Evolutionary conservation across 192 early-diverging fungal species (phyloP).

Genomic region (Neocallimastix lanati): DNA sequence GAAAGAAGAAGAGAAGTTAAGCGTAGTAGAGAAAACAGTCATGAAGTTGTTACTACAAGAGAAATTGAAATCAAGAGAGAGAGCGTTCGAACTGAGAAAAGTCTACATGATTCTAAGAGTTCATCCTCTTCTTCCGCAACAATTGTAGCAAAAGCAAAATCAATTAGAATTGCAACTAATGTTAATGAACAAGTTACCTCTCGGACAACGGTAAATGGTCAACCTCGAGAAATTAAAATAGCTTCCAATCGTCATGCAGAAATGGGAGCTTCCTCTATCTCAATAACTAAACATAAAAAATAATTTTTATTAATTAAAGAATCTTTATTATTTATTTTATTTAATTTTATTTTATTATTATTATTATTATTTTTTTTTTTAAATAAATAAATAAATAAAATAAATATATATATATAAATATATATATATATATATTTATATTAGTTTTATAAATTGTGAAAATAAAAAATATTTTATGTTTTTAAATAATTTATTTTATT

Average conservation of each 20-base stretch:
- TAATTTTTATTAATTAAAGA: no score
- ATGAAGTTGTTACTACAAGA: neutral
- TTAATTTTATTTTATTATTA: no score
- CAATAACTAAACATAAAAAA: neutral
- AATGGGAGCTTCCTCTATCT: neutral
- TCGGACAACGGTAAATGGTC: neutral
- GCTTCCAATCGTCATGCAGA: neutral
- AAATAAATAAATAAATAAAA: no score
- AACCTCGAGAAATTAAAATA: neutral
- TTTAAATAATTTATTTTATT: no score
- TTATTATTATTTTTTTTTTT: no score
- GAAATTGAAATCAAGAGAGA: neutral
- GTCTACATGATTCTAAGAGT: neutral
- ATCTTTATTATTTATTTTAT: no score
- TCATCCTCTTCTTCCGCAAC: neutral
- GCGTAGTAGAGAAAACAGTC: neutral
- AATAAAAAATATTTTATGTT: no score
- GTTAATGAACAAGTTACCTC: neutral
- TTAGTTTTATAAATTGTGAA: no score
- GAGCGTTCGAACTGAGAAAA: neutral
- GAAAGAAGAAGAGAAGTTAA: neutral
- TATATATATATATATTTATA: no score
- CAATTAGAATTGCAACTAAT: neutral
- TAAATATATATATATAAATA: no score
- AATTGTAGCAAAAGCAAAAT: neutral